A percentile compares a stretch with the other conserved stretches of the same genome.
phyloP scores from a whole-genome alignment of 495 filamentous ascomycete genomes.

The Tuber microsphaerosporum region DNA sequence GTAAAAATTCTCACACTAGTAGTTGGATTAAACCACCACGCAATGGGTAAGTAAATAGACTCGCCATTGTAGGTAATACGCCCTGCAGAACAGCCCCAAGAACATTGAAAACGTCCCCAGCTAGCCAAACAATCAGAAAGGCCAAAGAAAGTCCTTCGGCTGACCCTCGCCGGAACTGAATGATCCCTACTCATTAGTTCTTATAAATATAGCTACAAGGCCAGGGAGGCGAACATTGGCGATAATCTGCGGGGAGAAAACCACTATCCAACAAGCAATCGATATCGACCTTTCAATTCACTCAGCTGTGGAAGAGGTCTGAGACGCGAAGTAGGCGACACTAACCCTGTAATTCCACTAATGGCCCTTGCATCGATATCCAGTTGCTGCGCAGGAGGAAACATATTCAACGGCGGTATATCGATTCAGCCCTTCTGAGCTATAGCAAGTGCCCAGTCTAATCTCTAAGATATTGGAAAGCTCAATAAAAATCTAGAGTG shows the following conservation, averaged over 20 bases:
- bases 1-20: background rate
- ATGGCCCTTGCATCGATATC: conserved; percentile 25
- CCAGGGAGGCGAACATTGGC: conserved; percentile 53
- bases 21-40: too few relatives aligned
- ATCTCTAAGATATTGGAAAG: background rate
- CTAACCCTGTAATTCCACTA: conserved; percentile 36
- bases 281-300: conserved; percentile 64
- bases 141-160: conserved; percentile 83
- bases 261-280: conserved; percentile 95
- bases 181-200: background rate
- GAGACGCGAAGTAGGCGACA: conserved; percentile 1
- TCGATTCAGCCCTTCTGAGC: background rate
- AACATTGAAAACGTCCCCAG: conserved; percentile 95
- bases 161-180: conserved; percentile 64
- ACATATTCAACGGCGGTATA: conserved; percentile 6
- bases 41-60: background rate
- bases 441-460: background rate
- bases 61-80: conserved; percentile 83
- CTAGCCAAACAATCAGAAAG: conserved; percentile 84
- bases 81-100: conserved; percentile 86
- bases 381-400: conserved; percentile 22
- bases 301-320: conserved; percentile 19
- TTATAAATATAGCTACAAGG: background rate
- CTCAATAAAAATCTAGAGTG: background rate
- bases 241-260: conserved; percentile 94